These are phyloP conservation scores for Camellia sinensis DNA, from an alignment of 148 eudicot genomes.

Conservation along the genomic window DNA sequence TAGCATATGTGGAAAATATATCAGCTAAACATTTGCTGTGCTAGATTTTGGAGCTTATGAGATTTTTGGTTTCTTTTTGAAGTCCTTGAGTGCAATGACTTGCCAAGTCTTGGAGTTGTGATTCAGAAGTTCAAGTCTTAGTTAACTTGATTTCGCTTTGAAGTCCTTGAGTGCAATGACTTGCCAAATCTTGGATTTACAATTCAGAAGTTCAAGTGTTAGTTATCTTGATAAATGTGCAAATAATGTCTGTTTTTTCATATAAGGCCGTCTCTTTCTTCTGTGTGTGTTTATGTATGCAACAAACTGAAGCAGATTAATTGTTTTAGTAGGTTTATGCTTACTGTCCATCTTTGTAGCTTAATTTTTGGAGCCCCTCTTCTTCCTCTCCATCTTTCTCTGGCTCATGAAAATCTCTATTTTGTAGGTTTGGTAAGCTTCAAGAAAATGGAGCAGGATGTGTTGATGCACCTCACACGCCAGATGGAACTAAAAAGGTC, in stretches of 20 bases:
- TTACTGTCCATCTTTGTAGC: not conserved
- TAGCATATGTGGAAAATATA: no score
- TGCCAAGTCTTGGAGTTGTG: not conserved
- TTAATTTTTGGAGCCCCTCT: not conserved
- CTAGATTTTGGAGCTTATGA: conserved; percentile 3
- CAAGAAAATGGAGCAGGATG: conserved; percentile 35
- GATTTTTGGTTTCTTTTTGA: not conserved
- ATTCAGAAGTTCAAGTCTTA: conserved; percentile 3
- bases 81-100: not conserved
- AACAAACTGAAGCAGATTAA: not conserved
- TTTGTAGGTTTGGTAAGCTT: conserved; percentile 31
- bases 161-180: not conserved
- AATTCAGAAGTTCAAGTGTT: conserved; percentile 1
- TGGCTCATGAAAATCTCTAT: not conserved
- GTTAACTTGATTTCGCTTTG: not conserved
- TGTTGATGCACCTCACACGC: conserved; percentile 23
- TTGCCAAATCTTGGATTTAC: not conserved
- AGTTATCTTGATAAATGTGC: not conserved
- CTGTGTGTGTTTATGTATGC: not conserved
- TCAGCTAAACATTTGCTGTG: not conserved
- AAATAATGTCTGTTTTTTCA: not conserved
- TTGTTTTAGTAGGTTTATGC: not conserved
- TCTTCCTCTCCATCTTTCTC: not conserved
- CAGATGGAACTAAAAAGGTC: conserved; percentile 49
- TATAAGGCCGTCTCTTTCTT: not conserved